Evolutionary conservation across 768 basidiomycete genomes (phyloP), one percentile per base, ranked within the genome.

Genomic region (Ramaria sp.): DNA sequence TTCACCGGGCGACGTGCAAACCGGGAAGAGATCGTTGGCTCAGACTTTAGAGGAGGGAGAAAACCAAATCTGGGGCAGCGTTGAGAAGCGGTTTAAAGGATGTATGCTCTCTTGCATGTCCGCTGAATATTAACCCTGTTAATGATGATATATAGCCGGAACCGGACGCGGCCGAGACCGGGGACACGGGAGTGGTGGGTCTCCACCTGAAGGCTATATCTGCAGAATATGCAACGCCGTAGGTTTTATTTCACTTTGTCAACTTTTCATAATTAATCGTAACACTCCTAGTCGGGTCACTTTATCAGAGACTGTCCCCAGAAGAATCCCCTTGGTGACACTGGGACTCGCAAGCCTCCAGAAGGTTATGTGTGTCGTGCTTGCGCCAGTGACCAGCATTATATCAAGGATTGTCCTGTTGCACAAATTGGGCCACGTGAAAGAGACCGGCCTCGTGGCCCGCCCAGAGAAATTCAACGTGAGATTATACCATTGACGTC

Each of bases 351-450:
- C 45, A 89, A 89, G 65, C 91, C 91, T 7, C 86, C 78, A 50
- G 78, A 83, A 59, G 91, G 89, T 54, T 98, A 98, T 63, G 79
- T 88, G 12, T 98, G 94, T 70, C 80, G 90, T 39, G 91, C 91
- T 1, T 98, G 94, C 68, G 91, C 87, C 39, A 90, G 87, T 65
- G 86, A 86, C 59, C 72, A 76, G 6, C 95, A 98, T 71, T 88
- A 81, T 64, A 78, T 97, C 51, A 82, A 90, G 49, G 93, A 97
- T 63, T 98, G 95, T 63, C 81, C 85, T 6, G 75, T 83, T 13
- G 78, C 82, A 7, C 85, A 83, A n/a, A 59, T 66, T 38, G 62
- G 68, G 3, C 61, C 57, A 59, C 70, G 72, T 62, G 43, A 54
- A 56, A 63, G 63, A 62, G 52, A 64, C 56, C 74, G 76, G 60